phyloP scores from a whole-genome alignment of 108 stramenopile genomes.

The Conticribra guillardii region DNA sequence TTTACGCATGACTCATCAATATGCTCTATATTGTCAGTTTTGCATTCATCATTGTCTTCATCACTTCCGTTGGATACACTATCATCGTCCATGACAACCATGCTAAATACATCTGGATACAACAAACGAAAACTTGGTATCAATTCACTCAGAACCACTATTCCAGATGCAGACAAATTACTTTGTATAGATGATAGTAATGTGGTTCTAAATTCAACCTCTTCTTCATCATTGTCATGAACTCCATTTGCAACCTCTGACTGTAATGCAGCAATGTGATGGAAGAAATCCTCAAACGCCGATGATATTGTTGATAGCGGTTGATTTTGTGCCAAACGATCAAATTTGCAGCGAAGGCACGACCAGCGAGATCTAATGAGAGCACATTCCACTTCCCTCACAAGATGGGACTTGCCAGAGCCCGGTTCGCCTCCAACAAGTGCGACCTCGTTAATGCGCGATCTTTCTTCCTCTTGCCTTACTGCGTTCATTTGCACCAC shows the following conservation, averaged over 20 bases:
- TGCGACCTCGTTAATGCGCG: background rate
- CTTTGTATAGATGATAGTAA: background rate
- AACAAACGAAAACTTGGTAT: background rate
- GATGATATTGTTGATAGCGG: background rate
- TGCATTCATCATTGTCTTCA: background rate
- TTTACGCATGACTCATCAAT: no score
- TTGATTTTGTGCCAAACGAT: background rate
- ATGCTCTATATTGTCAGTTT: background rate
- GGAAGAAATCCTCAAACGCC: background rate
- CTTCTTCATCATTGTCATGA: background rate
- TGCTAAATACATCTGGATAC: background rate
- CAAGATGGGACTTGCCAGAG: background rate
- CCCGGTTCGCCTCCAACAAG: background rate
- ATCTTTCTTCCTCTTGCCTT: background rate
- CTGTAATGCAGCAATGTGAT: background rate
- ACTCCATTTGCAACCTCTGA: background rate
- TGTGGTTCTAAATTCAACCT: background rate
- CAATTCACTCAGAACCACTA: background rate
- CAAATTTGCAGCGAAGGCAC: background rate
- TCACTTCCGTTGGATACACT: background rate
- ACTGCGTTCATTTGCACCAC: background rate
- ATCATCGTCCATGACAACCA: background rate
- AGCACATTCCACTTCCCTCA: background rate
- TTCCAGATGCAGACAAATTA: background rate
- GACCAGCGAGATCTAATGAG: background rate